Evolutionary conservation across 495 filamentous ascomycete species (phyloP).

Genomic region (Neurospora pannonica): DNA sequence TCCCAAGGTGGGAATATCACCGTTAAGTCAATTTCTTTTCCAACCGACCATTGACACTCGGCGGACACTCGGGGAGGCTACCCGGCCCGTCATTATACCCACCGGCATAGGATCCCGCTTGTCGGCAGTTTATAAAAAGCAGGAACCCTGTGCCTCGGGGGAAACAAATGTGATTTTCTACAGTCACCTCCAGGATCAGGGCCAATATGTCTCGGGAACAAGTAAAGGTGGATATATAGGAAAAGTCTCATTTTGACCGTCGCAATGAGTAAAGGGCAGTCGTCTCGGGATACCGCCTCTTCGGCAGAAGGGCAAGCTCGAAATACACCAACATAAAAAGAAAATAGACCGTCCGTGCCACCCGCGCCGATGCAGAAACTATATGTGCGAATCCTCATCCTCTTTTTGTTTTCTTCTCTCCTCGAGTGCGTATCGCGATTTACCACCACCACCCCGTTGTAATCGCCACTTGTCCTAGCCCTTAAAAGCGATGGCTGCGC

Average conservation of each 20-base stretch:
- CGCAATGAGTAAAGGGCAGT: background rate
- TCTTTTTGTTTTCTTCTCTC: conserved; percentile 3
- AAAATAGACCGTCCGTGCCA: background rate
- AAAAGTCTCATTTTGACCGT: background rate
- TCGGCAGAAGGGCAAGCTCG: background rate
- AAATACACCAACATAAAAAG: background rate
- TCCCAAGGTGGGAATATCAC: background rate
- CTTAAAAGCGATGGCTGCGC: conserved; percentile 70
- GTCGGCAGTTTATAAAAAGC: background rate
- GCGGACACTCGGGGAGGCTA: background rate
- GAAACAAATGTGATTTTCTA: background rate
- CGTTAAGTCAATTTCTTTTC: background rate
- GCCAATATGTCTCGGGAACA: background rate
- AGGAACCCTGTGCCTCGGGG: background rate
- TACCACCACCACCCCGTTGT: background rate
- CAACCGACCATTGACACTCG: background rate
- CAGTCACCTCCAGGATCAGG: background rate
- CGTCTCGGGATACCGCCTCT: background rate
- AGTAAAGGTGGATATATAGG: background rate
- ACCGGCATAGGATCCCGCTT: background rate
- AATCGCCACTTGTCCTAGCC: background rate
- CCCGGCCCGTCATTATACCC: background rate
- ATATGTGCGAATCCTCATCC: background rate
- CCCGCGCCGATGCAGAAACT: background rate
- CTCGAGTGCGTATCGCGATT: conserved; percentile 3